phyloP scores from a whole-genome alignment of 169 alveolate genomes.

The Cryptosporidium baileyi region DNA sequence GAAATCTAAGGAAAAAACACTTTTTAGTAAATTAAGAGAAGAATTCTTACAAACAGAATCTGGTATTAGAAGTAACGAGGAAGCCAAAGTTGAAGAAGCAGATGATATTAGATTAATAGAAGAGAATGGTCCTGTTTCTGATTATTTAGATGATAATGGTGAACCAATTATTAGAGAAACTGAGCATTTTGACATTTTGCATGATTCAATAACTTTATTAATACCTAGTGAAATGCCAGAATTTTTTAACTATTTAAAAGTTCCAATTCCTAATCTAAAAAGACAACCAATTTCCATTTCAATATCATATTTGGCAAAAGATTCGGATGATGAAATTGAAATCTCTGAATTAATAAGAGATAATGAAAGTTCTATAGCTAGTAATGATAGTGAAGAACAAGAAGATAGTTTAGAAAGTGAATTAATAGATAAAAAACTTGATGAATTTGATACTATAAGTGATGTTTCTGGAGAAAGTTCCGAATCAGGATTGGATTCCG shows the following conservation, averaged over 20 bases:
- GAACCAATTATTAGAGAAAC: conserved; percentile 19
- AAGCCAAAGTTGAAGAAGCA: not conserved
- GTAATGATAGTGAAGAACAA: too few relatives aligned
- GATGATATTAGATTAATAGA: not conserved
- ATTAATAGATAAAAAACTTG: not conserved
- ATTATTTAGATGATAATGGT: conserved; percentile 16
- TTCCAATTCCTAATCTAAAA: not conserved
- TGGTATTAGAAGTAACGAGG: not conserved
- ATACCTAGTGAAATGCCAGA: conserved; percentile 14
- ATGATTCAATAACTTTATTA: not conserved
- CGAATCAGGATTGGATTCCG: not conserved
- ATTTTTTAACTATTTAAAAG: conserved; percentile 2
- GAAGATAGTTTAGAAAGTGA: too few relatives aligned
- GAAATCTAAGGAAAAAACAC: not conserved
- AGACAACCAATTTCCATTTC: not conserved
- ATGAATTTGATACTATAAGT: not conserved
- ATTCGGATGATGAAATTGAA: too few relatives aligned
- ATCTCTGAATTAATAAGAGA: too few relatives aligned
- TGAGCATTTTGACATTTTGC: not conserved
- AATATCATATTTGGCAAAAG: too few relatives aligned
- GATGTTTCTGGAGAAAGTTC: not conserved
- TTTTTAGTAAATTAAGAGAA: not conserved
- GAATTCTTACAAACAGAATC: not conserved
- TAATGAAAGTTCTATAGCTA: too few relatives aligned
- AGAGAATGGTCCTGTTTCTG: not conserved